Conservation (phyloP, 306 rosid genomes). For the Inga laurina region DNA sequence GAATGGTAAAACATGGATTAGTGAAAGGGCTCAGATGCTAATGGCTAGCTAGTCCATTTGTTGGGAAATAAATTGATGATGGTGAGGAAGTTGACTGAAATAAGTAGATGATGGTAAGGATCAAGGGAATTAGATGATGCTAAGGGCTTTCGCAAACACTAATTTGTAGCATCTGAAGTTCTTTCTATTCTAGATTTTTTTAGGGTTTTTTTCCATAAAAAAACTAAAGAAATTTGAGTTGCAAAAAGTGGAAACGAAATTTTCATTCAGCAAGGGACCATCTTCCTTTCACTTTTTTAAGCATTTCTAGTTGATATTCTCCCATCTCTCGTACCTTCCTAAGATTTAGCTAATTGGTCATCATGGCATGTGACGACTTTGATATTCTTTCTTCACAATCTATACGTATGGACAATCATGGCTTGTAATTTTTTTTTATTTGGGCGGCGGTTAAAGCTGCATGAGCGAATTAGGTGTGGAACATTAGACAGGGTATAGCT, state of each 20-base stretch:
- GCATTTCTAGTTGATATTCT: not conserved
- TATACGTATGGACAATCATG: not conserved
- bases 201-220: too few species aligned
- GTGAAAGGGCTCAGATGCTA: too few species aligned
- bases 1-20: not conserved
- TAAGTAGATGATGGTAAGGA: not conserved
- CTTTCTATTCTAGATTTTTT: not conserved
- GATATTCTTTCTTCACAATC: not conserved
- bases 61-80: too few species aligned
- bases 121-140: not conserved
- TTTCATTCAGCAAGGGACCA: not conserved
- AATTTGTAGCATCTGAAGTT: not conserved
- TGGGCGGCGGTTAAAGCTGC: not conserved
- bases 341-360: not conserved
- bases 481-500: too few species aligned
- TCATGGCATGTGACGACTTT: not conserved
- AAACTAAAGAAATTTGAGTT: too few species aligned
- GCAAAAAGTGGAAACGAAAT: not conserved
- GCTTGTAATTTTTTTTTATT: not conserved
- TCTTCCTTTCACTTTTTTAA: not conserved
- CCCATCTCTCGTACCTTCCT: not conserved
- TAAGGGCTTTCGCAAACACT: not conserved
- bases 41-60: too few species aligned
- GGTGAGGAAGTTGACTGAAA: too few species aligned
- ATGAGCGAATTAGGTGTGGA: not conserved